phyloP scores from a whole-genome alignment of 169 alveolate genomes.

The Cryptosporidium sp. region DNA sequence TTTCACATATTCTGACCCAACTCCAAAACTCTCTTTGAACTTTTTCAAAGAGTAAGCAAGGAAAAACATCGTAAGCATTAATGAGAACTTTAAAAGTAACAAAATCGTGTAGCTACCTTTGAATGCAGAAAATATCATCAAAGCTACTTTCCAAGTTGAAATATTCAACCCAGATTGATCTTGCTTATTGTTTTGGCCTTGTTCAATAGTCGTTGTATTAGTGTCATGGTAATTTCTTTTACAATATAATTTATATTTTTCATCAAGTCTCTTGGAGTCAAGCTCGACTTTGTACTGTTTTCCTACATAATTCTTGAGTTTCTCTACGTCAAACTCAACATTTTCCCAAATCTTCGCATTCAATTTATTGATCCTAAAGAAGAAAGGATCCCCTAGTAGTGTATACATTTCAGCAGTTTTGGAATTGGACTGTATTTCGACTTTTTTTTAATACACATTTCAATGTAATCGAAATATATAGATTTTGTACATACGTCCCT shows the following conservation, averaged over 20 bases:
- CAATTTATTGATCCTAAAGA: conserved; percentile 36
- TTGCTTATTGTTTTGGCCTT: background rate
- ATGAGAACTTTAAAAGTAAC: conserved; percentile 8
- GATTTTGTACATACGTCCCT: background rate
- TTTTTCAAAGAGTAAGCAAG: conserved; percentile 33
- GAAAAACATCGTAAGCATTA: conserved; percentile 1
- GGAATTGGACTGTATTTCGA: background rate
- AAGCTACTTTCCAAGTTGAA: background rate
- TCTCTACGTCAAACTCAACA: background rate
- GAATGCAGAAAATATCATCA: conserved; percentile 19
- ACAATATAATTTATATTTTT: background rate
- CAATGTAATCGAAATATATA: background rate
- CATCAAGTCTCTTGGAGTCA: conserved; percentile 22
- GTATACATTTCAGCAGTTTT: conserved; percentile 13
- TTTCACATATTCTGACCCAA: conserved; percentile 40
- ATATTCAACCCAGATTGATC: background rate
- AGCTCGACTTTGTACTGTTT: conserved; percentile 24
- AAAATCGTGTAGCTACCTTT: conserved; percentile 26
- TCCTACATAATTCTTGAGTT: background rate
- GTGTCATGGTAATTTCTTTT: background rate
- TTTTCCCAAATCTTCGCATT: conserved; percentile 43
- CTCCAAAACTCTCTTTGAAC: conserved; percentile 26
- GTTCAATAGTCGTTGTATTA: background rate
- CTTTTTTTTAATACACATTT: background rate
- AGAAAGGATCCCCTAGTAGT: conserved; percentile 48